Evolutionary conservation across 192 early-diverging fungal genomes (phyloP), one percentile per base, ranked within the genome.

Genomic region (Kappamyces sp.): DNA sequence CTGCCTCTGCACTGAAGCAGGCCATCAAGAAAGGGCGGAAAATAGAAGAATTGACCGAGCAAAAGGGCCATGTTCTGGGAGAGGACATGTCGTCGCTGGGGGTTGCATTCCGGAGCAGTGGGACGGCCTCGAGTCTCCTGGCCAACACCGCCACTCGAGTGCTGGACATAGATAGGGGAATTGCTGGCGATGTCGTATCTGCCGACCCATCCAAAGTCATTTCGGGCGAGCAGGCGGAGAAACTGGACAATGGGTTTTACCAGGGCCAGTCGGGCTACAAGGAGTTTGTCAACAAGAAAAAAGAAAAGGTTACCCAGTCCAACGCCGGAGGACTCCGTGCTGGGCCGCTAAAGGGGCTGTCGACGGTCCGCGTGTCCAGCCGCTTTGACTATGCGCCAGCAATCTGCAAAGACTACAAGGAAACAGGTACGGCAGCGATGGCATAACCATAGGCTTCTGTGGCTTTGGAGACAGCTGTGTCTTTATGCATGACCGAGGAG

Each of bases 401-500:
- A 60, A 81, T 99, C 31, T 99, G 96, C 78, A 99, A 99, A 71
- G 96, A 99, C 76, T 99, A 97, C 76, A 96, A 96, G 54, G 63
- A 69, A 60, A 66, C 64, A 22, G 69, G 70, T 60, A 62, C 14
- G 29, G 30, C 15, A 7, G 12, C 12, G 4, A 29, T 34, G 9
- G 42, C 22, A 32, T 22, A 22, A 22, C 22, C 22, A 22, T 22
- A 22, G 90, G 91, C 42, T 91, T 80, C 68, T 99, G 96, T 69
- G 96, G 96, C 31, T 99, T 90, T 72, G 96, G 96, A 45, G 96
- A 99, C 69, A 89, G 86, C 14, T 99, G 96, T 71, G 91, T 87
- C 36, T 99, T 94, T 64, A 85, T 99, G 75, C 96, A 99, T 61
- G 96, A 99, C 66, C 86, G 96, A 58, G 87, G 91, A 31, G 92